Percentiles rank a stretch among this genome's conserved stretches.
Conservation (phyloP, 371 early-diverging fungal genomes). For the Saksenaea oblongispora region DNA sequence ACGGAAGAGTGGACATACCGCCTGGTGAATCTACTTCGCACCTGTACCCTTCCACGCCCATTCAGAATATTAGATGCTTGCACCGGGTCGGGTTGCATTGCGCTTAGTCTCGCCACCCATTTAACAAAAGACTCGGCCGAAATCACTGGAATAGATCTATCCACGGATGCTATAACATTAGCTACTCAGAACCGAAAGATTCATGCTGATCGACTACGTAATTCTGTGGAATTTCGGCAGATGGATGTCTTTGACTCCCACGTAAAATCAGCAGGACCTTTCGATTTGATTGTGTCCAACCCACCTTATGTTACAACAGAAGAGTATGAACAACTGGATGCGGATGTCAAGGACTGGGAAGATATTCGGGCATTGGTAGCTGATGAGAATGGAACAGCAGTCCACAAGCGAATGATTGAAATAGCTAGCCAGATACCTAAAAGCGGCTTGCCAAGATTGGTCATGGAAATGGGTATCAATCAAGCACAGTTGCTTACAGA, state of each 20-base stretch:
- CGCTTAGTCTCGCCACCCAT: slow-evolving; percentile 72
- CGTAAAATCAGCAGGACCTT: slow-evolving; percentile 4
- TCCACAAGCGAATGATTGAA: slow-evolving; percentile 63
- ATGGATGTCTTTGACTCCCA: slow-evolving; percentile 46
- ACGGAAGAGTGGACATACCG: slow-evolving; percentile 89
- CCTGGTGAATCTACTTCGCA: slow-evolving; percentile 36
- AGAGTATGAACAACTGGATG: slow-evolving; percentile 68
- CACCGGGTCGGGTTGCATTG: slow-evolving; percentile 88
- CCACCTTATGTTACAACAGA: slow-evolving; percentile 87
- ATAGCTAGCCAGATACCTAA: slow-evolving; percentile 15
- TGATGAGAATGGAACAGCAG: slow-evolving; percentile 64
- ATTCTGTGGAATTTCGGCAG: slow-evolving; percentile 36
- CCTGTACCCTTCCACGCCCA: slow-evolving; percentile 6
- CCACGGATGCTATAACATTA: slow-evolving; percentile 46
- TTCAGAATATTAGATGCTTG: slow-evolving; percentile 86
- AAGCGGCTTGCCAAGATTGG: slow-evolving; percentile 59
- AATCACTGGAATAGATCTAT: slow-evolving; percentile 48
- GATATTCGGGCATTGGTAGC: slow-evolving; percentile 81
- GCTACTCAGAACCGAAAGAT: slow-evolving; percentile 45
- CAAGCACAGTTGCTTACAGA: slow-evolving; percentile 56
- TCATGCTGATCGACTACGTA: slow-evolving; percentile 11
- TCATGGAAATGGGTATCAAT: slow-evolving; percentile 81
- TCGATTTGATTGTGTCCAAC: slow-evolving; percentile 80
- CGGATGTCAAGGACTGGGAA: slow-evolving; percentile 85
- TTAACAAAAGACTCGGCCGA: slow-evolving; percentile 38